Conservation (phyloP, 2,329 filamentous ascomycete species). For the Epichloe coenophiala region DNA sequence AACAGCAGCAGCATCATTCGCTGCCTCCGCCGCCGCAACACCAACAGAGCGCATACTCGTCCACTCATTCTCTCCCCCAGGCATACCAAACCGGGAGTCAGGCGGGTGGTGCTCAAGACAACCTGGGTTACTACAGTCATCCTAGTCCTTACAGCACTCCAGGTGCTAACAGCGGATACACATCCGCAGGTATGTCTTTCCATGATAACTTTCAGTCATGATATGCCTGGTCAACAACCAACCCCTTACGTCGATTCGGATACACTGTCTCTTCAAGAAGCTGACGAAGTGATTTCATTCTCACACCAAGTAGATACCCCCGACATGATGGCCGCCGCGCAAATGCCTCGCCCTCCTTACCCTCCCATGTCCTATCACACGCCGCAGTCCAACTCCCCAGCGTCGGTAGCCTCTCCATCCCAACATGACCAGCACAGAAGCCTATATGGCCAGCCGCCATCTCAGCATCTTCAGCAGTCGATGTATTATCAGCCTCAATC, state of each 20-base stretch:
- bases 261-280: background rate
- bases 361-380: constrained; percentile 87
- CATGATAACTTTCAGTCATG: background rate
- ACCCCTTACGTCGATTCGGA: background rate
- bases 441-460: constrained; percentile 68
- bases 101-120: constrained; percentile 49
- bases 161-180: constrained; percentile 70
- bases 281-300: background rate
- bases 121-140: constrained; percentile 61
- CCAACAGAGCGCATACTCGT: constrained; percentile 55
- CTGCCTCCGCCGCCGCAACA: constrained; percentile 30
- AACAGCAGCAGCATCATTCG: constrained; percentile 29
- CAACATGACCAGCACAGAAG: constrained; percentile 80
- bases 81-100: constrained; percentile 57
- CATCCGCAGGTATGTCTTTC: constrained; percentile 61
- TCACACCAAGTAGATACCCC: constrained; percentile 32
- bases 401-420: constrained; percentile 80
- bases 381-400: constrained; percentile 87
- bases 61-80: constrained; percentile 49
- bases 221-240: too few species aligned
- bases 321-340: constrained; percentile 53
- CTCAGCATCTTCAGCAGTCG: constrained; percentile 64
- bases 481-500: constrained; percentile 61
- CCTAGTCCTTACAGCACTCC: constrained; percentile 73
- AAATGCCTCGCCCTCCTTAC: constrained; percentile 65